These are phyloP conservation scores for Lithospermum erythrorhizon DNA, from an alignment of 257 asterid genomes.

Conservation along the genomic window DNA sequence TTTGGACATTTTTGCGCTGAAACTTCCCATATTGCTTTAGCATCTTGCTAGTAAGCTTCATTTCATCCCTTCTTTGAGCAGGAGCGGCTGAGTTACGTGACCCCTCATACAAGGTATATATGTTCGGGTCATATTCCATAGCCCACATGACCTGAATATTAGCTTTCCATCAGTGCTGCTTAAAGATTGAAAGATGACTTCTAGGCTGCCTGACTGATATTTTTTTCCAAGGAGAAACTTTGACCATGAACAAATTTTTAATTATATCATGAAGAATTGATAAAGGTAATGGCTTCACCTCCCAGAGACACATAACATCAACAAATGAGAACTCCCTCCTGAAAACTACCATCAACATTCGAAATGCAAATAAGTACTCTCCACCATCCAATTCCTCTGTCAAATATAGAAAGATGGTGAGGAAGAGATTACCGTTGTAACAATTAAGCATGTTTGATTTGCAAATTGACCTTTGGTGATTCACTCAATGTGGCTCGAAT, in stretches of 20 bases:
- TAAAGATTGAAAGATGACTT: background rate
- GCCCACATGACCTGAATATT: conserved; percentile 89
- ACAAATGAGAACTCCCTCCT: conserved; percentile 90
- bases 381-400: conserved; percentile 97
- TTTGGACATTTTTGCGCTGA: conserved; percentile 64
- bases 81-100: conserved; percentile 24
- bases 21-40: conserved; percentile 80
- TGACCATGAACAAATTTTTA: too few species aligned
- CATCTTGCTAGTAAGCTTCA: conserved; percentile 34
- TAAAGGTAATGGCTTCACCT: conserved; percentile 34
- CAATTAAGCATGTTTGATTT: too few species aligned
- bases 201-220: background rate
- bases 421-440: background rate
- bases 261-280: background rate
- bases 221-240: too few species aligned
- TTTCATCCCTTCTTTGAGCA: conserved; percentile 19
- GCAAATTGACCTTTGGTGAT: too few species aligned
- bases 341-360: conserved; percentile 94
- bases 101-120: conserved; percentile 52
- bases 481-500: too few species aligned
- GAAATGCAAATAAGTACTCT: conserved; percentile 87
- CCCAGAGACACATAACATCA: conserved; percentile 92
- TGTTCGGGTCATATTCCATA: conserved; percentile 88
- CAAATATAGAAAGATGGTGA: conserved; percentile 8
- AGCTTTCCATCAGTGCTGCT: background rate